Conservation (phyloP, 345 rosid species). For the Sisymbrium irio region DNA sequence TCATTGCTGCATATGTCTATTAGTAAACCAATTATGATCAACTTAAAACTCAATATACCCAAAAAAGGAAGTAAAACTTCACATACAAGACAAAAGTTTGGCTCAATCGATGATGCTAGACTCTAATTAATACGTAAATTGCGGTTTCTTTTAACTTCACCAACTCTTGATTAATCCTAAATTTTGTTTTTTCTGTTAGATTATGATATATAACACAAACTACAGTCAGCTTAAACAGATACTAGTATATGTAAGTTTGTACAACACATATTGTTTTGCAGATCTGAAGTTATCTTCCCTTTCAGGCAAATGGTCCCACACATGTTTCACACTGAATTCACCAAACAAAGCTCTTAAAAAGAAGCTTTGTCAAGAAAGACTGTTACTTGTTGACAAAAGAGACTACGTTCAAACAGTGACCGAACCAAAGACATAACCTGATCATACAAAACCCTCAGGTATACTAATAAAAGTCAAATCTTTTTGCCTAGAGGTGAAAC, state of each 20-base stretch:
- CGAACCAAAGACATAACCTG: neutral
- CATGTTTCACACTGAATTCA: constrained; percentile 7
- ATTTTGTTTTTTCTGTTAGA: neutral
- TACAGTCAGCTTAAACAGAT: constrained; percentile 1
- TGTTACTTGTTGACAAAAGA: neutral
- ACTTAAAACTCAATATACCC: neutral
- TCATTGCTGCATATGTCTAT: neutral
- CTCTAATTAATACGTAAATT: neutral
- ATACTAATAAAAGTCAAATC: neutral
- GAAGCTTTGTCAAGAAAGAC: neutral
- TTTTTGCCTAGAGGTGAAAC: neutral
- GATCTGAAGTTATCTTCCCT: neutral
- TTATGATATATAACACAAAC: neutral
- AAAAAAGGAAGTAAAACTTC: neutral
- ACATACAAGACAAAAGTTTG: neutral
- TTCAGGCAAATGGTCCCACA: constrained; percentile 21
- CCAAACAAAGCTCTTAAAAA: neutral
- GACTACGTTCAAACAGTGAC: neutral
- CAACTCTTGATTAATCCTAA: neutral
- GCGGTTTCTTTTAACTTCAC: neutral
- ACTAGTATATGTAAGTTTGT: neutral
- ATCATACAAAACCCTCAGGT: neutral
- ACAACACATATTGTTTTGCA: constrained; percentile 4
- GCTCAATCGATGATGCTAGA: neutral
- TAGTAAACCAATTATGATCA: neutral